Evolutionary conservation across 225 moss, liverwort and hornwort species (phyloP), one percentile per base, ranked within the genome.

Genomic region (Anthoceros angustus): DNA sequence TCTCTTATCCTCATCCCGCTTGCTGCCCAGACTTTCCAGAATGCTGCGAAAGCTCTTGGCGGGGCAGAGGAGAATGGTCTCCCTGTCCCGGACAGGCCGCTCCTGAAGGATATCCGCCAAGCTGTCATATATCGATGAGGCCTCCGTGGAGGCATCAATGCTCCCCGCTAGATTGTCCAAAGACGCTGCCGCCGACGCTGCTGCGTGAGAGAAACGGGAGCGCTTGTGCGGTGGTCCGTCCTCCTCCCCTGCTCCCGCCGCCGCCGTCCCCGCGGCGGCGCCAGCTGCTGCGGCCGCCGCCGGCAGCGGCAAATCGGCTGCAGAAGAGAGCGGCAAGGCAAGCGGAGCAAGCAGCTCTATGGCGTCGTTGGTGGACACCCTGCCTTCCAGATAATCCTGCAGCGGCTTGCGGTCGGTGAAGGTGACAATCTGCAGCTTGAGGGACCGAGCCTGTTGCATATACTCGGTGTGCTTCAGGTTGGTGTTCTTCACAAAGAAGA

Each of bases 351-450:
- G 74, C 42, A 98, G 80, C 73, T 98, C 92, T 64, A 98, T 98
- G 14, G 98, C 88, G 72, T 98, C 98, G 23, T 80, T 98, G 0
- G 92, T 92, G 8, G 86, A 86, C 26, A 98, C 87, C 64, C 87
- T 86, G 1, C 92, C 98, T 73, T 92, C 98, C 60, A 98, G 75
- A 32, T 89, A 98, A 70, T 98, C 98, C 69, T 89, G 86, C 66
- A 98, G 75, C 26, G 98, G 98, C 63, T 98, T 92, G 65, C 98
- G 81, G 43, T 98, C 98, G 2, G 92, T 92, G 74, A 80, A 86
- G 0, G 92, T 98, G 7, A 92, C 98, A 67, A 83, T 87, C 70
- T 92, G 92, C 61, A 98, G 81, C 68, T 98, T 98, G 67, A 80
- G 79, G 9, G 64, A 49, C 18, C 98, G 89, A 7, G 89, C 98